These are phyloP conservation scores for Teunomyces kruisii DNA, from an alignment of 805 yeast species.

Conservation along the genomic window DNA sequence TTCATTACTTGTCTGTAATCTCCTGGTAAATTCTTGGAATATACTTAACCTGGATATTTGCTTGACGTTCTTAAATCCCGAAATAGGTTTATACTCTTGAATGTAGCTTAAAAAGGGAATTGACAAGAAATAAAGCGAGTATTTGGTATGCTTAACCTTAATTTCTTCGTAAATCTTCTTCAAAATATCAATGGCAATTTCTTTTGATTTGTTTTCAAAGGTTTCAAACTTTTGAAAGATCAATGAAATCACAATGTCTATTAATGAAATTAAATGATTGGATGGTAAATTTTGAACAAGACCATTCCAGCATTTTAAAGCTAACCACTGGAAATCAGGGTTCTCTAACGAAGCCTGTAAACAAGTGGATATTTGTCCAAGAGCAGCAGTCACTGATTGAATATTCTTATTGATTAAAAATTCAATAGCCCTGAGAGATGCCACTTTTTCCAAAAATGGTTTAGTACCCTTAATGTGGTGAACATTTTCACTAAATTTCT, in stretches of 20 bases:
- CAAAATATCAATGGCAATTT: slow-evolving; percentile 53
- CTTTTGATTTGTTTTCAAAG: slow-evolving; percentile 50
- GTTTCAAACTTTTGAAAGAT: slow-evolving; percentile 64
- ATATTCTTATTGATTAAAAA: slow-evolving; percentile 60
- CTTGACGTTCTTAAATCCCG: slow-evolving; percentile 15
- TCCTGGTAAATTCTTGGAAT: slow-evolving; percentile 51
- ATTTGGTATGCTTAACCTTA: slow-evolving; percentile 35
- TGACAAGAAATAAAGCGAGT: slow-evolving; percentile 54
- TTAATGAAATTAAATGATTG: slow-evolving; percentile 59
- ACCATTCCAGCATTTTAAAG: slow-evolving; percentile 67
- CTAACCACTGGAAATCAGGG: slow-evolving; percentile 55
- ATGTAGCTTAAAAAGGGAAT: slow-evolving; percentile 38
- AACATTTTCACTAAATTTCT: slow-evolving; percentile 74
- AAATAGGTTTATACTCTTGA: slow-evolving; percentile 18
- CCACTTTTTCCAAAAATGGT: slow-evolving; percentile 69
- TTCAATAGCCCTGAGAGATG: slow-evolving; percentile 72
- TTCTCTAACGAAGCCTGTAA: slow-evolving; percentile 75
- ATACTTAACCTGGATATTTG: slow-evolving; percentile 31
- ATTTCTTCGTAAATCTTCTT: slow-evolving; percentile 31
- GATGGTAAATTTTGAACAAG: slow-evolving; percentile 58
- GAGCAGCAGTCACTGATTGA: slow-evolving; percentile 51
- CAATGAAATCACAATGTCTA: slow-evolving; percentile 73
- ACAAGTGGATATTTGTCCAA: slow-evolving; percentile 86
- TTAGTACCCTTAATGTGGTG: slow-evolving; percentile 70
- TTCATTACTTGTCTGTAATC: slow-evolving; percentile 62